Base-by-base conservation (phyloP, 1,139 yeast species). In the Magnusiomyces ingens region DNA sequence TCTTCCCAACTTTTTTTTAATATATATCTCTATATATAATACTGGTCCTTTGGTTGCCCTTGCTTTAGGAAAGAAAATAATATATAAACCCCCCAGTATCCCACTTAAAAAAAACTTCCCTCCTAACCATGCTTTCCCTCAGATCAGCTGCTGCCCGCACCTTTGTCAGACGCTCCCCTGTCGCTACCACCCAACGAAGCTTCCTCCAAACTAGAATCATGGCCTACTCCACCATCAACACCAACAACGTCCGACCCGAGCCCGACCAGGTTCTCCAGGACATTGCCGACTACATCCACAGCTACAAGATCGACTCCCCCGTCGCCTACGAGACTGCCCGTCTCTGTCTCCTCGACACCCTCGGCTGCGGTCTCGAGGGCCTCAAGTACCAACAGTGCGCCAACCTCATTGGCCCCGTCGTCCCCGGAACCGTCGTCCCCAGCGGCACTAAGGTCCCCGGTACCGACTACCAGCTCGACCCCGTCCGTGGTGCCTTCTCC, bases 281-380 rank as follows among this genome's bases (percentile, higher is more conserved):
- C 55, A 79, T 79, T 57, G 76, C 84, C 21, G 67, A 68, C 51
- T 79, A 80, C 60, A 75, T 79, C 29, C 82, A 79, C 64, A 62
- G 69, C 53, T 75, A 73, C 63, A 65, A 74, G 55, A 66, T 78
- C 47, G 74, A 71, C 52, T 76, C 81, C 5, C 66, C 69, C 26
- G 64, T 77, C 26, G 84, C 84, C 5, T 67, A 66, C 49, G 76
- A 77, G 54, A 79, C 84, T 3, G 83, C 84, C 2, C 72, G 75
- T 47, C 68, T 77, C 43, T 79, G 84, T 63, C 66, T 79, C 47
- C 64, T 79, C 45, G 84, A 79, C 60, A 78, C 84, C 3, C 63
- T 79, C 22, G 84, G 84, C 3, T 79, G 84, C 63, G 84, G 83
- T 36, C 70, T 79, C n/a, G 84, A 80, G 56, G 83, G 82, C 3